phyloP scores from a whole-genome alignment of 257 asterid species.

The Orobanche coerulescens region DNA sequence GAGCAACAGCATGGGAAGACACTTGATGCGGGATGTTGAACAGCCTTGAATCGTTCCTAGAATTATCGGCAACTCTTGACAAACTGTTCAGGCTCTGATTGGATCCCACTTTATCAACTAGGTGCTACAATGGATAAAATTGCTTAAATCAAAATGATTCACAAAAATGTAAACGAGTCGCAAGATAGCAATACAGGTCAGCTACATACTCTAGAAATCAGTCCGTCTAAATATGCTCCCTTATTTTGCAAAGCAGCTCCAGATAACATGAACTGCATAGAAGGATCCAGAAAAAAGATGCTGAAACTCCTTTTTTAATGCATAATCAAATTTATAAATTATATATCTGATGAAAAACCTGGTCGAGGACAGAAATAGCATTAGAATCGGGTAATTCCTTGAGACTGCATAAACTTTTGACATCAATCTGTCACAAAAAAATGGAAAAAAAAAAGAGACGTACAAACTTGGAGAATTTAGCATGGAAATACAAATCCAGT shows the following conservation, averaged over 20 bases:
- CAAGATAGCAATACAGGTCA: conserved; percentile 17
- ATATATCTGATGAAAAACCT: conserved; percentile 43
- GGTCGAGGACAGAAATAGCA: conserved; percentile 85
- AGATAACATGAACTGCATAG: conserved; percentile 70
- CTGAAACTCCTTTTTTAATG: neutral
- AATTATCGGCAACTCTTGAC: conserved; percentile 33
- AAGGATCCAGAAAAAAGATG: conserved; percentile 17
- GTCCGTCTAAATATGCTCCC: conserved; percentile 64
- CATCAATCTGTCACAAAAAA: conserved; percentile 52
- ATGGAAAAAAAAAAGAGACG: conserved; percentile 13
- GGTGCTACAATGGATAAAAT: conserved; percentile 37
- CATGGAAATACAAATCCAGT: neutral
- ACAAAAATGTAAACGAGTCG: conserved; percentile 5
- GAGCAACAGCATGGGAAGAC: conserved; percentile 33
- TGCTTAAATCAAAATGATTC: conserved; percentile 1
- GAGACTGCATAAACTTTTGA: conserved; percentile 49
- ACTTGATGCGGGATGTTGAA: conserved; percentile 35
- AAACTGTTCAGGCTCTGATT: conserved; percentile 33
- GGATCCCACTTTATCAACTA: conserved; percentile 34
- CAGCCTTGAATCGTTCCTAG: conserved; percentile 29
- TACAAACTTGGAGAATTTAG: conserved; percentile 1
- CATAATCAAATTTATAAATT: conserved; percentile 4
- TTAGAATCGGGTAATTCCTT: conserved; percentile 61
- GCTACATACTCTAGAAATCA: conserved; percentile 62
- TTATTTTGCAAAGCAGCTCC: conserved; percentile 60